Evolutionary conservation across 2,329 filamentous ascomycete genomes (phyloP).

Genomic region (Pseudogymnoascus sp.): DNA sequence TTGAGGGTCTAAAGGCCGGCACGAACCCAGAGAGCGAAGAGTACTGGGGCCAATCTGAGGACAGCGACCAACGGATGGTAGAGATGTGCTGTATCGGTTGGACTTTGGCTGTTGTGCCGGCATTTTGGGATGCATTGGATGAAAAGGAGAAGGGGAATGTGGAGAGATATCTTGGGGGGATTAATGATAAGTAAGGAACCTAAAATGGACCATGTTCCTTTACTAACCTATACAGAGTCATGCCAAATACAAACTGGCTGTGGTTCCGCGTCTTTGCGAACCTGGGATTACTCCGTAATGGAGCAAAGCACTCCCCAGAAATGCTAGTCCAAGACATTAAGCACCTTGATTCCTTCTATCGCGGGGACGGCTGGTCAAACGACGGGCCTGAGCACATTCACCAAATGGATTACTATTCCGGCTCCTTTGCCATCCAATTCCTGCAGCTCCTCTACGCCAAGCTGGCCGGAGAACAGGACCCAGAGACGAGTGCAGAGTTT

Average conservation of each 20-base stretch:
- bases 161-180: conserved; percentile 61
- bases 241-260: conserved; percentile 61
- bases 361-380: conserved; percentile 75
- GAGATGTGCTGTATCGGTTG: conserved; percentile 76
- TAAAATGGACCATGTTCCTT: neutral
- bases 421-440: conserved; percentile 74
- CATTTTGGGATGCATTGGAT: conserved; percentile 45
- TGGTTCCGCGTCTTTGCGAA: conserved; percentile 85
- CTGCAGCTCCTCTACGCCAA: conserved; percentile 70
- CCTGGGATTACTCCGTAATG: conserved; percentile 66
- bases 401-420: conserved; percentile 81
- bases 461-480: conserved; percentile 55
- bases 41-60: conserved; percentile 68
- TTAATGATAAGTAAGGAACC: conserved; percentile 65
- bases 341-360: conserved; percentile 71
- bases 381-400: conserved; percentile 71
- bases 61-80: conserved; percentile 76
- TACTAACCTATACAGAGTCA: conserved; percentile 47
- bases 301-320: conserved; percentile 59
- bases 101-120: conserved; percentile 55
- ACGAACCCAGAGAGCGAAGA: conserved; percentile 61
- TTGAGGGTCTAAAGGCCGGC: conserved; percentile 60
- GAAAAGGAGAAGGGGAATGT: conserved; percentile 56
- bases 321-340: conserved; percentile 66
- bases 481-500: conserved; percentile 58